Base-by-base conservation (phyloP, 75 land plant species). In the Selaginella tamariscina region DNA sequence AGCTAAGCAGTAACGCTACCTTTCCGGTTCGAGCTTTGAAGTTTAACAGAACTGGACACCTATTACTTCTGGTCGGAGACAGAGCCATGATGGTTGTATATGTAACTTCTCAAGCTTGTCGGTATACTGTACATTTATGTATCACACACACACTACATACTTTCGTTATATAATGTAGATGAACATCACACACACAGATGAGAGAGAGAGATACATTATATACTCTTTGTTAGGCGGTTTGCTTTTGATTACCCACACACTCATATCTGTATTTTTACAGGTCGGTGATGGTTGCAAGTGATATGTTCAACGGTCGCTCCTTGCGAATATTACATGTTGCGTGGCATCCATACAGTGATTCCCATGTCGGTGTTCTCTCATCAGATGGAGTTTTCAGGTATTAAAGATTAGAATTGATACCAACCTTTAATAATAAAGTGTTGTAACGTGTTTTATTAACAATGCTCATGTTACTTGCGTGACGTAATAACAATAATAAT, bases 1-100 rank as follows among this genome's bases (percentile, higher is more conserved):
- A 68, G 56, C 68, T 79, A 32, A 80, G 79, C 71, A 49, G 69
- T 21, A 68, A 75, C 9, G 73, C 83, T 26, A 66, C 73, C 22
- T 82, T 76, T 54, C 59, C 15, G 11, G 91, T 91, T 21, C 65
- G 72, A 56, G 74, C 62, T 27, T 70, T 87, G 24, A 76, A 77
- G 24, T 71, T 87, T 54, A 91, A 91, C 72, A 69, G 82, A 70
- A 79, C 79, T 33, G 96, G 96, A 27, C 74, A 82, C 27, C 70
- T 81, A 0, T 56, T 91, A 31, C 59, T 83, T 13, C 75, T 91
- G 27, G 72, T 65, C 59, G 88, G 91, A 22, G 74, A 83, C 54
- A 69, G 71, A 24, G 76, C 67, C 9, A 8, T 91, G 0, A 70
- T 72, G 49, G 79, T 87, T 0, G 83, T 87, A 71, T 72, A 85